phyloP scores from a whole-genome alignment of 164 flowering plant genomes.

The Piper longum region DNA sequence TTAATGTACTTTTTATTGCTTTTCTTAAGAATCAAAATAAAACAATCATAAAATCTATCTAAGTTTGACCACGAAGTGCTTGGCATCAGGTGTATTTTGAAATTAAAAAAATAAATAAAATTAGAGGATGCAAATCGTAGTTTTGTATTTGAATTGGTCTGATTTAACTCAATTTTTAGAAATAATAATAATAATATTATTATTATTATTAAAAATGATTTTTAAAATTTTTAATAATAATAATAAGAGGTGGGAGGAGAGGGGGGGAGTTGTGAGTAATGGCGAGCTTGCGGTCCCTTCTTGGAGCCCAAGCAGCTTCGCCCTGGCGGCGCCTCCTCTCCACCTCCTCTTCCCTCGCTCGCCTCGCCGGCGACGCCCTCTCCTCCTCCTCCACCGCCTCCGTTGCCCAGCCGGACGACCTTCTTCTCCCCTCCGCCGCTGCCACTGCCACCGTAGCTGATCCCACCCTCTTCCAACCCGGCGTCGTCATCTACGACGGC shows the following conservation, averaged over 20 bases:
- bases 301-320: background rate
- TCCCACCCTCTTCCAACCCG: constrained; percentile 58
- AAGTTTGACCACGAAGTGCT: too few species aligned
- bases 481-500: constrained; percentile 80
- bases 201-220: too few species aligned
- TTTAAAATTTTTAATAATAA: too few species aligned
- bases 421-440: background rate
- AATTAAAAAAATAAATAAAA: too few species aligned
- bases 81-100: too few species aligned
- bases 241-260: background rate
- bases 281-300: background rate
- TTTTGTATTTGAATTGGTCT: too few species aligned
- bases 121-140: too few species aligned
- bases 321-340: background rate
- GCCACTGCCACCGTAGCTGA: background rate
- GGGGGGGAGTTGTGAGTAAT: background rate
- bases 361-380: background rate
- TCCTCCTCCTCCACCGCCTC: background rate
- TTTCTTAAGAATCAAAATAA: too few species aligned
- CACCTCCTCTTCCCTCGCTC: background rate
- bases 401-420: background rate
- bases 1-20: too few species aligned
- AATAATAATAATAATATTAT: too few species aligned
- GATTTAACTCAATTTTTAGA: too few species aligned
- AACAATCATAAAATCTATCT: too few species aligned